These are phyloP conservation scores for Mycena olivaceomarginata DNA, from an alignment of 768 basidiomycete species.

Conservation along the genomic window DNA sequence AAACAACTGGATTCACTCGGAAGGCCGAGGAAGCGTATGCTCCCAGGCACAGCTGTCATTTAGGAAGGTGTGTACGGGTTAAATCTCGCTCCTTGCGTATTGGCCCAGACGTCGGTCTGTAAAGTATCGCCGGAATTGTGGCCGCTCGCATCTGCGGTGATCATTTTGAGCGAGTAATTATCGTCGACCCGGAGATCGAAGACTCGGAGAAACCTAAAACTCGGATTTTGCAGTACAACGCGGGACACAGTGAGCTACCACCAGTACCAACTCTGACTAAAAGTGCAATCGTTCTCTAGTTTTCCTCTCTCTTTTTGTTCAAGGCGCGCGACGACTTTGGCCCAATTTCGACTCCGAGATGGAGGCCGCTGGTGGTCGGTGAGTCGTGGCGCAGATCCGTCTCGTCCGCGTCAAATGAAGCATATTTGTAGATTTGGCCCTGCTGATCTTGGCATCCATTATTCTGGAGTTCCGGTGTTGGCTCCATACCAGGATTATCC, in stretches of 20 bases:
- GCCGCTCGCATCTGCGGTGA: background rate
- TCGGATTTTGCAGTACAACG: background rate
- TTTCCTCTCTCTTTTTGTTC: slow-evolving; percentile 8
- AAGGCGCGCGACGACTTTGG: slow-evolving; percentile 11
- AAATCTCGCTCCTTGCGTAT: too few species aligned
- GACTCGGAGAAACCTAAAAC: background rate
- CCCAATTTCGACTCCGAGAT: slow-evolving; percentile 11
- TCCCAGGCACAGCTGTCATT: background rate
- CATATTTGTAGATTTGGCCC: too few species aligned
- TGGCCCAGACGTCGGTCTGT: too few species aligned
- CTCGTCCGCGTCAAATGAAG: background rate
- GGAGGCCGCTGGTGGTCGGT: slow-evolving; percentile 53
- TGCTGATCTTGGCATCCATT: background rate
- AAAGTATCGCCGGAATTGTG: too few species aligned
- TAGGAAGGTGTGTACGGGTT: background rate
- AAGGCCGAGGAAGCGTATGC: background rate
- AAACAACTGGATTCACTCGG: background rate
- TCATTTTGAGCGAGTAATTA: slow-evolving; percentile 3
- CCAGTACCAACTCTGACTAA: background rate
- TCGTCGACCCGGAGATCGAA: background rate
- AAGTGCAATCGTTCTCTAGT: background rate
- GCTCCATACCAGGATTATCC: background rate
- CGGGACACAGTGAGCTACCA: background rate
- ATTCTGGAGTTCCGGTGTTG: background rate
- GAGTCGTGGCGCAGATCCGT: slow-evolving; percentile 38